phyloP scores from a whole-genome alignment of 192 early-diverging fungal genomes.

The Funneliformis geosporum region DNA sequence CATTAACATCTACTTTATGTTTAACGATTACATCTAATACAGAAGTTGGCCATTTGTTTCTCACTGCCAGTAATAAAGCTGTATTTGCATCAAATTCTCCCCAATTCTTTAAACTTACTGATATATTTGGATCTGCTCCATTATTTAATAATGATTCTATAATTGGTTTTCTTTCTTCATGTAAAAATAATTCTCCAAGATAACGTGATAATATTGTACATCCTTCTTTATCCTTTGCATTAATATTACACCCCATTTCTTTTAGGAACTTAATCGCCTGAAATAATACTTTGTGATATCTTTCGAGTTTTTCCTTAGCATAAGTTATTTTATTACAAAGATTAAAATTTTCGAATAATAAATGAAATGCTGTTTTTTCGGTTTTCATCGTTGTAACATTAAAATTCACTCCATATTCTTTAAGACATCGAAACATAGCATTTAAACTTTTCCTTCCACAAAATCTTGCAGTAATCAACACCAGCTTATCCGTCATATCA shows the following conservation, averaged over 20 bases:
- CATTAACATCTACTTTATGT: neutral
- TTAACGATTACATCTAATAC: neutral
- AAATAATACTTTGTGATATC: neutral
- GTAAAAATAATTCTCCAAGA: neutral
- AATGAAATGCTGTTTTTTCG: neutral
- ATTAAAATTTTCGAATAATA: neutral
- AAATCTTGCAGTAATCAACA: neutral
- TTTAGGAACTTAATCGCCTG: neutral
- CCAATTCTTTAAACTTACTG: neutral
- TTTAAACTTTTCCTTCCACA: neutral
- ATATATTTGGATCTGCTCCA: slow-evolving; percentile 8
- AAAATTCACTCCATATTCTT: neutral
- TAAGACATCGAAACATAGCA: neutral
- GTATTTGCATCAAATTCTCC: neutral
- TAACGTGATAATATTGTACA: neutral
- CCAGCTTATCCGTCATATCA: neutral
- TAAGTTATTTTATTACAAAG: neutral
- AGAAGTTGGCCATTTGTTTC: neutral
- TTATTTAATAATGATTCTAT: neutral
- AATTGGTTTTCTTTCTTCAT: neutral
- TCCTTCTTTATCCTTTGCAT: neutral
- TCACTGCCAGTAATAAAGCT: neutral
- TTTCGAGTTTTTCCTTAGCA: neutral
- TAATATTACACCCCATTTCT: neutral
- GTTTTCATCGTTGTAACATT: neutral